Base-by-base conservation (phyloP, 2,329 filamentous ascomycete genomes). In the Onygenales sp. region DNA sequence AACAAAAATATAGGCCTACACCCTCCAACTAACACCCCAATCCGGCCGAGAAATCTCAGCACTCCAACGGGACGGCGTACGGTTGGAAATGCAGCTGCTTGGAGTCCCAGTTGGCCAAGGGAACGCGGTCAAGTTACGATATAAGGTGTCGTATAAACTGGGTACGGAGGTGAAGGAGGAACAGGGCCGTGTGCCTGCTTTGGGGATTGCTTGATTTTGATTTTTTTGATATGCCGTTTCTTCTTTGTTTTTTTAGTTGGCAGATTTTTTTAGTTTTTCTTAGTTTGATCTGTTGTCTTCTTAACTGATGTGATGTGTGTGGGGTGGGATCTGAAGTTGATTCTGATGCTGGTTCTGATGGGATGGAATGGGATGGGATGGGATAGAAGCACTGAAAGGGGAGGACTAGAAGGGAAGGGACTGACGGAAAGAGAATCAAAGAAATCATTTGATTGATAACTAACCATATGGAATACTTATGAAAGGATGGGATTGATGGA, bases 71-170 rank as follows among this genome's bases (percentile, higher is more conserved):
- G 81, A 80, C 62, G 91, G 90, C 32, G 84, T 98, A 51, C 87
- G 83, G 37, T 93, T 97, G 70, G 79, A 83, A 14, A 89, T 96
- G 57, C 76, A 85, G 46, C 76, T 97, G 31, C 83, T 88, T 60
- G 84, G 89, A 1, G 85, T 89, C 1, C 83, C 89, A 61, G 74
- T 73, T 57, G 77, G 82, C 43, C 87, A 86, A 64, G 93, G 93
- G 1, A 83, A 82, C 53, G 79, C 77, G n/a, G 84, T 94, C 56
- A 95, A 94, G 73, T 81, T 98, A 72, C 78, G 93, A 57, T 98
- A 91, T 88, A 88, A 88, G 62, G 83, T 88, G 31, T 82, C 85
- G 4, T 97, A 96, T 71, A 82, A 80, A 63, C 67, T 93, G 10
- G 86, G 81, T 2, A 77, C 72, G 2, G 66, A 77, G 58, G 65